Base-by-base conservation (phyloP, 1,284 basidiomycete genomes). In the Sanghuangporus baumii region DNA sequence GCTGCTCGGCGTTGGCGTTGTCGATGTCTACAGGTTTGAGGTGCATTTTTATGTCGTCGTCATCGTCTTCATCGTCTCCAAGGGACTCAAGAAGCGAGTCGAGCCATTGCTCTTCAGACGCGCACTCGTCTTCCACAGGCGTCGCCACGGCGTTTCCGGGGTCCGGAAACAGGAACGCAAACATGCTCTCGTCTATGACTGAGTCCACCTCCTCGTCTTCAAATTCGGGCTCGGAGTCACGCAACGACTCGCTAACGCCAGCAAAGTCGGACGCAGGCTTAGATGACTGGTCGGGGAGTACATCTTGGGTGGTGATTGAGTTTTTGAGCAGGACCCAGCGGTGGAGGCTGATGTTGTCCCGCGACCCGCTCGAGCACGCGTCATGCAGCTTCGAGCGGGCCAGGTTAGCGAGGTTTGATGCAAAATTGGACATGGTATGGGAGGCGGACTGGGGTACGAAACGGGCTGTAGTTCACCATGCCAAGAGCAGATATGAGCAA, bases 271-370 rank as follows among this genome's bases (percentile, higher is more conserved):
- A 8, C 20, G 63, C 20, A 59, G 51, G 16, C 48, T 20, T 56
- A 46, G 41, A 48, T 36, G 55, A 60, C 57, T n/a, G 66, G 55
- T 66, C 61, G 47, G 66, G 26, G 48, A n/a, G 46, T 50, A 58
- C 55, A 61, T 63, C 48, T 70, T 77, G 79, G 67, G 83, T 58
- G 37, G 34, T 75, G 68, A 91, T 81, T 43, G 87, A 90, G 74
- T 92, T 92, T 87, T 91, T 91, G 73, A 92, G 81, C 63, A 92
- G 80, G 61, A 92, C 89, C 87, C 88, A 91, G 72, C 89, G 88
- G 73, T 89, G 88, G 76, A 92, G 81, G 76, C 84, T 89, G 78
- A 81, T 80, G 68, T 77, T 83, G 76, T 88, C 86, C 75, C 81
- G 85, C 73, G 71, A 70, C 67, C 73, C 71, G 63, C 79, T 76